phyloP scores from a whole-genome alignment of 495 filamentous ascomycete genomes.

The Neurospora intermedia region DNA sequence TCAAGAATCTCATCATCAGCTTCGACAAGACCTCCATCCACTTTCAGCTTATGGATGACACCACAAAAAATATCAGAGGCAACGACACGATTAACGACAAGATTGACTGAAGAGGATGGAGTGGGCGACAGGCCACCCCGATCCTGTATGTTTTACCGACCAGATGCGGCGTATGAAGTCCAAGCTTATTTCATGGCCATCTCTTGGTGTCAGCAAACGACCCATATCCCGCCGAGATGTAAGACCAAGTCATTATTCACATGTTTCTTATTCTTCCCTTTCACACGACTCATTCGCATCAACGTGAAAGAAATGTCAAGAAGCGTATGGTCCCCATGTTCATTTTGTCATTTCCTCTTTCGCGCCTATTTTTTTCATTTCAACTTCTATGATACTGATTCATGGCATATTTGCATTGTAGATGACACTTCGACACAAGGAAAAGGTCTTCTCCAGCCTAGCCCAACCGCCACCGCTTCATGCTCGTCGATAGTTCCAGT shows the following conservation, averaged over 20 bases:
- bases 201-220: not conserved
- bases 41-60: not conserved
- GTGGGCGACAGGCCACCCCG: not conserved
- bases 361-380: not conserved
- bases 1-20: not conserved
- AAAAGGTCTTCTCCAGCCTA: not conserved
- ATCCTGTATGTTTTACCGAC: not conserved
- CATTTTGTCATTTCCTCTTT: not conserved
- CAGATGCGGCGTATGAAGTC: not conserved
- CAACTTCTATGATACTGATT: not conserved
- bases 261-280: not conserved
- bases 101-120: not conserved
- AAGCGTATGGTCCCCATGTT: not conserved
- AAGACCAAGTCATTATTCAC: not conserved
- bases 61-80: not conserved
- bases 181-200: not conserved
- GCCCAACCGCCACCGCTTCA: not conserved
- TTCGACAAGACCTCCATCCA: not conserved
- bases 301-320: not conserved
- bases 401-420: not conserved
- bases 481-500: not conserved
- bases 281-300: no score
- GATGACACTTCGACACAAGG: not conserved
- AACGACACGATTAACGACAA: not conserved
- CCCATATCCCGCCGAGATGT: not conserved